Base-by-base conservation (phyloP, 768 basidiomycete species). In the Trametes sanguinea region DNA sequence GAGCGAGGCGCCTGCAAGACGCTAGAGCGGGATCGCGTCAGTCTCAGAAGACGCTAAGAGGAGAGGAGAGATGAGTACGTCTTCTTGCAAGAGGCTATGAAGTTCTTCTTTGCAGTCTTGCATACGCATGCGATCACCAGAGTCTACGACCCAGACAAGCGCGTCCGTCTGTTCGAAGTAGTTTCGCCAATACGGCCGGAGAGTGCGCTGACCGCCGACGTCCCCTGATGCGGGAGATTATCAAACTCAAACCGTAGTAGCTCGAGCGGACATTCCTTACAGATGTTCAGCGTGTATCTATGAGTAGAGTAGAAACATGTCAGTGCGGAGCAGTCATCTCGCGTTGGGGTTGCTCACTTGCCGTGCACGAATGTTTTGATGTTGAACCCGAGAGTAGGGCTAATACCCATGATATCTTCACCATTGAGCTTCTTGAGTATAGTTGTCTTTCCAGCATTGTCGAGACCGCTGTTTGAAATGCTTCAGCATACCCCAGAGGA, bases 101-200 rank as follows among this genome's bases (percentile, higher is more conserved):
- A 98, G 81, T 75, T 99, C 97, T 51, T 86, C 79, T 71, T 83
- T 89, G 76, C 96, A 98, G 73, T 98, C 95, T 51, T 80, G 76
- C 83, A 97, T 92, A 64, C 97, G 84, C 78, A 94, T 81, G 44
- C 91, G 83, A 76, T 98, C 96, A 40, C 90, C 85, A 0, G 95
- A 96, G 78, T 99, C 97, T 44, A 99, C 95, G 16, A 99, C 96
- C 97, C 97, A 99, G 37, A 98, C 94, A 46, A 99, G 81, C 6
- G 92, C 96, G 75, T 98, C 97, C 9, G 97, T 98, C 76, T 95
- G 93, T 75, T 99, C 97, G 68, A 98, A 98, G 77, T 98, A 98
- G 75, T 98, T 99, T 29, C 94, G 81, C 97, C 97, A 99, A 74
- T 98, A 98, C 6, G 97, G 96, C 33, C 97, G 85, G 54, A 99